These are phyloP conservation scores for Aphanoascus verrucosus DNA, from an alignment of 2,329 filamentous ascomycete species.

Conservation along the genomic window DNA sequence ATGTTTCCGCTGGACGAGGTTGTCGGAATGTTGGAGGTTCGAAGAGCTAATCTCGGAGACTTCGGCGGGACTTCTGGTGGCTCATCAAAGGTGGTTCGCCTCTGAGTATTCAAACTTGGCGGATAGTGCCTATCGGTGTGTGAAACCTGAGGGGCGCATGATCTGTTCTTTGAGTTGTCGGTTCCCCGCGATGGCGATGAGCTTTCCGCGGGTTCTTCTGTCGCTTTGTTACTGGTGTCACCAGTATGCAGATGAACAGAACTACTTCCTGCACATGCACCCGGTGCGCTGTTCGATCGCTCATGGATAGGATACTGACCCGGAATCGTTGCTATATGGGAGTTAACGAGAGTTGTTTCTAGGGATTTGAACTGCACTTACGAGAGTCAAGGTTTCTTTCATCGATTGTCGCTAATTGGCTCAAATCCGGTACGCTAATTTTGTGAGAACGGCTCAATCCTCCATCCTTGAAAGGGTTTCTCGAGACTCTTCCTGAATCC, in stretches of 20 bases:
- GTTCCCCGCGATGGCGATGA: constrained; percentile 5
- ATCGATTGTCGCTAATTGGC: constrained; percentile 17
- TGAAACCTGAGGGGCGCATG: constrained; percentile 9
- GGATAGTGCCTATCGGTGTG: constrained; percentile 6
- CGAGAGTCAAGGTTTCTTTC: constrained; percentile 20
- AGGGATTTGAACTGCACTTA: constrained; percentile 13
- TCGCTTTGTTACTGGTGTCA: constrained; percentile 12
- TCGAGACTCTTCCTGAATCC: constrained; percentile 12
- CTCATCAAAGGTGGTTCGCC: constrained; percentile 8
- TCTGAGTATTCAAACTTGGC: background rate
- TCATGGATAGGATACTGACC: constrained; percentile 21
- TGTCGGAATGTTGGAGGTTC: constrained; percentile 12
- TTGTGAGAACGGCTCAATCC: constrained; percentile 17
- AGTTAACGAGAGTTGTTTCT: background rate
- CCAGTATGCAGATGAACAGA: constrained; percentile 13
- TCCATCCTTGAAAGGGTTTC: constrained; percentile 14
- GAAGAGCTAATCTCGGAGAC: constrained; percentile 18
- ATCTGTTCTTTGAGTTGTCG: constrained; percentile 10
- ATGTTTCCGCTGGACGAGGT: constrained; percentile 9
- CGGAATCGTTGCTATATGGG: constrained; percentile 23
- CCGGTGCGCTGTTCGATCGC: constrained; percentile 22
- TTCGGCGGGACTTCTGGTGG: constrained; percentile 23
- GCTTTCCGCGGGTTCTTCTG: constrained; percentile 5
- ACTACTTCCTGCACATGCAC: constrained; percentile 11
- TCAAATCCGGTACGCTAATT: constrained; percentile 18